Conservation (phyloP, 257 asterid genomes). For the Paulownia fortunei region DNA sequence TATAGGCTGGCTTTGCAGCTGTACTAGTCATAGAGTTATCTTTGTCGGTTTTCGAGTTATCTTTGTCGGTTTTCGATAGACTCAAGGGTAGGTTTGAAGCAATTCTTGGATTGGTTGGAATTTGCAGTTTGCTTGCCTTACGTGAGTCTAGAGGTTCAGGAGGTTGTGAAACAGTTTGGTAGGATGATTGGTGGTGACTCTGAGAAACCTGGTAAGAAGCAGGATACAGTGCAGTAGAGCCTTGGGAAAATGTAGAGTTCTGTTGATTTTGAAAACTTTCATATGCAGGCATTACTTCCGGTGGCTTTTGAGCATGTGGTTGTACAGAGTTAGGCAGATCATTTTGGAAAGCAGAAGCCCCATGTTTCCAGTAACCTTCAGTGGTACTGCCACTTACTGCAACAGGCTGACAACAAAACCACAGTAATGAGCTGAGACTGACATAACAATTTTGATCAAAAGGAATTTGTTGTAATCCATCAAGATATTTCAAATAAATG, state of each 20-base stretch:
- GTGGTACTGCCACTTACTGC: slow-evolving; percentile 50
- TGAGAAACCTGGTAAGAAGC: slow-evolving; percentile 65
- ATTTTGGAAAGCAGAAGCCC: slow-evolving; percentile 61
- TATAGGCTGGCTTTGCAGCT: slow-evolving; percentile 74
- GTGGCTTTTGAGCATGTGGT: slow-evolving; percentile 56
- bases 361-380: slow-evolving; percentile 77
- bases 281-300: slow-evolving; percentile 47
- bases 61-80: slow-evolving; percentile 67
- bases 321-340: slow-evolving; percentile 56
- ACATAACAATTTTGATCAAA: slow-evolving; percentile 31
- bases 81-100: slow-evolving; percentile 65
- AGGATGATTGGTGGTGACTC: slow-evolving; percentile 71
- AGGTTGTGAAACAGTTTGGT: slow-evolving; percentile 61
- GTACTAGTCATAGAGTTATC: slow-evolving; percentile 52
- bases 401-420: slow-evolving; percentile 76
- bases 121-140: slow-evolving; percentile 76
- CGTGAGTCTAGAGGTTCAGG: slow-evolving; percentile 60
- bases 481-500: slow-evolving; percentile 22
- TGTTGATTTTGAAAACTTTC: slow-evolving; percentile 62
- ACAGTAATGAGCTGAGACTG: slow-evolving; percentile 36
- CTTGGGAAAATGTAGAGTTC: slow-evolving; percentile 57
- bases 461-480: slow-evolving; percentile 19
- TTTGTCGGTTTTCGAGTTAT: slow-evolving; percentile 65
- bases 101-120: slow-evolving; percentile 97
- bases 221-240: slow-evolving; percentile 51